Base-by-base conservation (phyloP, 2,329 filamentous ascomycete genomes). In the Fusarium pseudoanthophilum region DNA sequence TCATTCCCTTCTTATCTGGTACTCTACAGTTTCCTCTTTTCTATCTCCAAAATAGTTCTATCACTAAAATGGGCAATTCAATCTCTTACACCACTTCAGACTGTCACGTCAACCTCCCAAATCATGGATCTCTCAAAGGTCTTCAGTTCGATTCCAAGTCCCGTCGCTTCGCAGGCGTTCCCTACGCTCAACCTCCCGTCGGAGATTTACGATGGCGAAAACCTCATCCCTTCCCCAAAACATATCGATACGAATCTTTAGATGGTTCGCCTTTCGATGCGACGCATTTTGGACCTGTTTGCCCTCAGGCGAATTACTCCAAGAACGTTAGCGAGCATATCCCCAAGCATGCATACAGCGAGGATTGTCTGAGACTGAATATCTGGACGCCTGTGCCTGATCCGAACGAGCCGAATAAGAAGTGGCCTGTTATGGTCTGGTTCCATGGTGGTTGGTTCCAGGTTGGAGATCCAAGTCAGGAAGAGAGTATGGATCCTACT, bases 381-480 rank as follows among this genome's bases (percentile, higher is more conserved):
- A 67, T 67, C 28, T 67, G 64, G 64, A 67, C 62, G 0, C 52
- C 62, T 6, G 39, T 67, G 8, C 45, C 45, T 34, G 62, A 52
- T 2, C 39, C 52, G 1, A 8, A 11, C 1, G 28, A n/a, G 1
- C 45, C 39, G 16, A n/a, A 52, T 4, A 40, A 37, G 3, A 67
- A 28, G 56, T 81, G 78, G 75, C 80, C 80, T 2, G 79, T 82
- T 3, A 77, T 80, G 78, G 58, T 83, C 13, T 83, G 80, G 78
- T 72, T 83, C 2, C 82, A 85, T 52, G 85, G 85, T 7, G 85
- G 85, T 1, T 86, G 84, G 84, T 85, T 86, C 68, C 84, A 86
- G 66, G 79, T 85, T 37, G 84, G 84, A 18, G 81, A 85, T 30
- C 83, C 84, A 0, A 82, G 80, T 20, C 84, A 87, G 34, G 81